phyloP scores from a whole-genome alignment of 148 eudicot genomes.

The Talinum fruticosum region DNA sequence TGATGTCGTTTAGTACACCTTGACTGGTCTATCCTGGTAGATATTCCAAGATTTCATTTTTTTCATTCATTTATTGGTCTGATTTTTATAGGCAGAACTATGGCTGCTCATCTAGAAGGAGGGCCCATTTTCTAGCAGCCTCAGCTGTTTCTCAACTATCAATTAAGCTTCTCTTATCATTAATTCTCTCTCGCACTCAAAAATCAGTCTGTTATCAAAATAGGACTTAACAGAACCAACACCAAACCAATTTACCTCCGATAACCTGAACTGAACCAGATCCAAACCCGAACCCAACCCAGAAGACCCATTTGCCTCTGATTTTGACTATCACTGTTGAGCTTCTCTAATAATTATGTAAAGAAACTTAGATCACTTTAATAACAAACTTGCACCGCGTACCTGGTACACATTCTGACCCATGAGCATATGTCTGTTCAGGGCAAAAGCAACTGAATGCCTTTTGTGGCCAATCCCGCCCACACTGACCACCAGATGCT shows the following conservation, averaged over 20 bases:
- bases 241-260: no score
- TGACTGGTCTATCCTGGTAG: background rate
- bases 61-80: background rate
- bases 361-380: background rate
- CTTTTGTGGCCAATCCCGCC: background rate
- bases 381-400: background rate
- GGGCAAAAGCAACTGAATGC: background rate
- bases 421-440: background rate
- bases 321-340: background rate
- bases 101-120: background rate
- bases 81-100: background rate
- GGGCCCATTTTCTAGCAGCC: background rate
- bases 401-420: background rate
- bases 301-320: background rate
- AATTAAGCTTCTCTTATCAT: no score
- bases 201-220: no score
- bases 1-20: background rate
- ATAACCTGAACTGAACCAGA: background rate
- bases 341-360: background rate
- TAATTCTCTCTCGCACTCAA: no score
- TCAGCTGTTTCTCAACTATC: background rate
- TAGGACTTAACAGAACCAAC: no score
- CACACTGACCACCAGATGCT: background rate
- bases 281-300: background rate
- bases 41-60: background rate